Conservation (phyloP, 1,284 basidiomycete species). For the Leccinum subspadiceum region DNA sequence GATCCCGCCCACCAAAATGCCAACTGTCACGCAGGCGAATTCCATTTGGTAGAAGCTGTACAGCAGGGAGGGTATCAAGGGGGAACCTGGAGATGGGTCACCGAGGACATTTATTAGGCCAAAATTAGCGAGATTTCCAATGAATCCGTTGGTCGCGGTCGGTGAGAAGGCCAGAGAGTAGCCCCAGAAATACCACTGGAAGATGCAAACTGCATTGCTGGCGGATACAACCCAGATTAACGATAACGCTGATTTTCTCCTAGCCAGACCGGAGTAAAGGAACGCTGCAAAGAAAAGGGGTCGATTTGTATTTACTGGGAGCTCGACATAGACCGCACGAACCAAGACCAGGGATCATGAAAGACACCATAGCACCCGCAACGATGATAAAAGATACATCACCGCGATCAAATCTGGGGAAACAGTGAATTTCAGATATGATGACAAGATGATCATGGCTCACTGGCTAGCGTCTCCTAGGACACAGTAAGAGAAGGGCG, state of each 20-base stretch:
- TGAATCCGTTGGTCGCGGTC: slow-evolving; percentile 74
- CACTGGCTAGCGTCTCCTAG: slow-evolving; percentile 29
- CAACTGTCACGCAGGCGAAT: slow-evolving; percentile 78
- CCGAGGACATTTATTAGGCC: slow-evolving; percentile 73
- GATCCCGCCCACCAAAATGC: slow-evolving; percentile 76
- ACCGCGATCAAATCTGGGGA: slow-evolving; percentile 58
- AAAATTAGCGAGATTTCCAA: slow-evolving; percentile 75
- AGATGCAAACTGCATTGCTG: slow-evolving; percentile 76
- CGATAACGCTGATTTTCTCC: slow-evolving; percentile 70
- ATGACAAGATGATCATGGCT: slow-evolving; percentile 13
- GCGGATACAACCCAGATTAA: slow-evolving; percentile 71
- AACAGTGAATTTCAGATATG: slow-evolving; percentile 6
- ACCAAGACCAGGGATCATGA: slow-evolving; percentile 80
- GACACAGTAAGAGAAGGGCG: slow-evolving; percentile 6
- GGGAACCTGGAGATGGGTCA: slow-evolving; percentile 74
- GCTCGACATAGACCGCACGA: slow-evolving; percentile 15
- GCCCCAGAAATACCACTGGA: slow-evolving; percentile 90
- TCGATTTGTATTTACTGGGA: slow-evolving; percentile 3
- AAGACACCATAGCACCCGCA: slow-evolving; percentile 76
- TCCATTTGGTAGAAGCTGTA: slow-evolving; percentile 92
- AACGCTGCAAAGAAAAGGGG: slow-evolving; percentile 48
- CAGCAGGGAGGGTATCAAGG: slow-evolving; percentile 67
- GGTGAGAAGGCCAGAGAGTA: slow-evolving; percentile 82
- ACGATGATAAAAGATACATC: slow-evolving; percentile 78
- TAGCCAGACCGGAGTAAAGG: slow-evolving; percentile 85